Percentiles rank a stretch among this genome's conserved stretches.
These are phyloP conservation scores for Iris pallida DNA, from an alignment of 116 monocot genomes.

Conservation along the genomic window DNA sequence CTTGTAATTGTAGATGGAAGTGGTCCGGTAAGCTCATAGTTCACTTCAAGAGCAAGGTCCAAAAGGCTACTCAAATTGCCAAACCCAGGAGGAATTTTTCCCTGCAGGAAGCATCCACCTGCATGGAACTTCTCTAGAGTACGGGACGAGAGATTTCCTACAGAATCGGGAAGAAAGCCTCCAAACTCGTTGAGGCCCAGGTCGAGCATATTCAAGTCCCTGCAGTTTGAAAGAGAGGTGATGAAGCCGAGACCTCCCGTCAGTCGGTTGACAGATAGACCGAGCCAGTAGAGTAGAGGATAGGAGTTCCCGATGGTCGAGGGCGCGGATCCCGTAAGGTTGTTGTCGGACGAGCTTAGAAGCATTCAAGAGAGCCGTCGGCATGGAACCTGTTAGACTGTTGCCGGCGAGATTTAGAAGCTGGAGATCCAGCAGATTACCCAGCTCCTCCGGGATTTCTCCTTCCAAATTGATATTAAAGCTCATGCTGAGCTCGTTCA, in stretches of 20 bases:
- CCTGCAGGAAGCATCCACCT: no score
- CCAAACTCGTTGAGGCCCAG: conserved; percentile 4
- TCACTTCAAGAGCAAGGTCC: neutral
- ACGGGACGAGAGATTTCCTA: conserved; percentile 22
- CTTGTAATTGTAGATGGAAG: conserved; percentile 8
- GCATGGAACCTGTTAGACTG: neutral
- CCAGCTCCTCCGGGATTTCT: neutral
- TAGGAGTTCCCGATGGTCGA: conserved; percentile 1
- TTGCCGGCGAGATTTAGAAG: neutral
- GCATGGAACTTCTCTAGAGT: neutral
- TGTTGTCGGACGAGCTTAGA: neutral
- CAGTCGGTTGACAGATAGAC: conserved; percentile 2
- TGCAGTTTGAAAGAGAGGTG: conserved; percentile 19
- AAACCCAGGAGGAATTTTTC: conserved; percentile 16
- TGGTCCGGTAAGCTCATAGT: conserved; percentile 9
- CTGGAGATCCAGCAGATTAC: neutral
- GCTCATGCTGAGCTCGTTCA: neutral
- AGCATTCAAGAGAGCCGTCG: neutral
- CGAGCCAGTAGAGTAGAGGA: neutral
- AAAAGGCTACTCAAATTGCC: conserved; percentile 18
- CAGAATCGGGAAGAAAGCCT: conserved; percentile 12
- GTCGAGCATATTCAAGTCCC: neutral
- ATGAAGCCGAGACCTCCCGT: conserved; percentile 21
- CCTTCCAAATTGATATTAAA: neutral
- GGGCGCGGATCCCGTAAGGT: conserved; percentile 7